Evolutionary conservation across 345 rosid species (phyloP), one percentile per base, ranked within the genome.

Genomic region (Salix brachista): DNA sequence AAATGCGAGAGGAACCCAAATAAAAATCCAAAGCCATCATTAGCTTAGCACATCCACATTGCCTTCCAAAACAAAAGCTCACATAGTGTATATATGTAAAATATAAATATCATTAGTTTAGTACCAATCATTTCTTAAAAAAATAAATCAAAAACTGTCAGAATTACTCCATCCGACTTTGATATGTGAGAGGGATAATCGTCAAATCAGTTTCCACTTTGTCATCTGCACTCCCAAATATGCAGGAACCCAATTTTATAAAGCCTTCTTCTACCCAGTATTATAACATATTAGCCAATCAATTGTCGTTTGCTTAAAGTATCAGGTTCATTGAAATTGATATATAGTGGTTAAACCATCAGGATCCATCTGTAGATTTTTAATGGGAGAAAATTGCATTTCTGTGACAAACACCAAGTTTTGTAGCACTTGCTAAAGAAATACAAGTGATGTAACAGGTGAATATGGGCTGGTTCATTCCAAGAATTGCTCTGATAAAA

Each of bases 221-320:
- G 13, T 41, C 36, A 44, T 26, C 50, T 52, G 81, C 83, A 65
- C 82, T 79, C 71, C 88, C 88, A 77, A 65, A 72, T 42, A 81
- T 79, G 85, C 69, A 30, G 86, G 85, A 86, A 39, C 72, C 46
- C 60, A 50, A 46, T 74, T 80, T 65, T 71, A 73, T 73, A 80
- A 65, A 37, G 13, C 42, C 6, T 42, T 9, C 13, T 4, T 37
- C 3, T 56, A 6, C 39, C 48, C 67, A 32, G 56, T 68, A 19
- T 58, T 69, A 80, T 77, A 73, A n/a, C n/a, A 36, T 18, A 6
- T 50, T 34, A 54, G 37, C 7, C 2, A n/a, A 34, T 34, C 14
- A 4, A 4, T 34, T 21, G 26, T 36, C 7, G 13, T 2, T 56
- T 32, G 65, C 64, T 32, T 58, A n/a, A 28, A 46, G 3, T 70